phyloP scores from a whole-genome alignment of 371 early-diverging fungal species.

The Syncephalastrum sp. region DNA sequence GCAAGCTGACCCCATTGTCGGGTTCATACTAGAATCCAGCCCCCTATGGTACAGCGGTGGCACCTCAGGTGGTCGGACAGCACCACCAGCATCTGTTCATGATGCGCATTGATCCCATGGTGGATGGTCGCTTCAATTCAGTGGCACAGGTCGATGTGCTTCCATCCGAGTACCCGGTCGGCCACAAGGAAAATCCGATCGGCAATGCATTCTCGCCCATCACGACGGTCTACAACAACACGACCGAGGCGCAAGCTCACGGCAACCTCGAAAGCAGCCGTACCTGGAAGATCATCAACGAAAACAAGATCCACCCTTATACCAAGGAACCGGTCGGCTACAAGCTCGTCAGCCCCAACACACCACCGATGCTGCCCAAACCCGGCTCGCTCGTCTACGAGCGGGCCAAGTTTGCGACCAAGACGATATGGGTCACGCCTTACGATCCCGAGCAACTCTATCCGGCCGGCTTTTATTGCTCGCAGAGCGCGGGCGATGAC shows the following conservation, averaged over 20 bases:
- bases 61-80: slow-evolving; percentile 41
- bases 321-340: slow-evolving; percentile 30
- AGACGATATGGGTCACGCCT: slow-evolving; percentile 44
- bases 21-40: slow-evolving; percentile 11
- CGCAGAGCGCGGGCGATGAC: slow-evolving; percentile 19
- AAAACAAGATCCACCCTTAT: slow-evolving; percentile 31
- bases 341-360: slow-evolving; percentile 29
- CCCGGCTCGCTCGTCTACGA: slow-evolving; percentile 34
- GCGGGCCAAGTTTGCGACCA: slow-evolving; percentile 42
- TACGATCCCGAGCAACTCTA: slow-evolving; percentile 37
- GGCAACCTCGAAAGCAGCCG: slow-evolving; percentile 21
- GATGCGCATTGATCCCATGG: slow-evolving; percentile 46
- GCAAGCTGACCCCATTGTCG: too few species aligned
- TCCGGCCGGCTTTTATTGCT: slow-evolving; percentile 45
- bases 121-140: slow-evolving; percentile 36
- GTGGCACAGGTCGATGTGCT: slow-evolving; percentile 27
- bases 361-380: slow-evolving; percentile 31
- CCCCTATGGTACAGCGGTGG: slow-evolving; percentile 36
- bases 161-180: slow-evolving; percentile 27
- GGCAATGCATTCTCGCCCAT: slow-evolving; percentile 34
- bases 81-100: slow-evolving; percentile 47
- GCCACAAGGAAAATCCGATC: slow-evolving; percentile 30
- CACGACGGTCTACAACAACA: slow-evolving; percentile 25
- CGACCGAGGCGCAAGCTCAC: slow-evolving; percentile 25
- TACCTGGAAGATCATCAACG: slow-evolving; percentile 40